Conservation (phyloP, 306 rosid genomes). For the Vigna nakashimae region DNA sequence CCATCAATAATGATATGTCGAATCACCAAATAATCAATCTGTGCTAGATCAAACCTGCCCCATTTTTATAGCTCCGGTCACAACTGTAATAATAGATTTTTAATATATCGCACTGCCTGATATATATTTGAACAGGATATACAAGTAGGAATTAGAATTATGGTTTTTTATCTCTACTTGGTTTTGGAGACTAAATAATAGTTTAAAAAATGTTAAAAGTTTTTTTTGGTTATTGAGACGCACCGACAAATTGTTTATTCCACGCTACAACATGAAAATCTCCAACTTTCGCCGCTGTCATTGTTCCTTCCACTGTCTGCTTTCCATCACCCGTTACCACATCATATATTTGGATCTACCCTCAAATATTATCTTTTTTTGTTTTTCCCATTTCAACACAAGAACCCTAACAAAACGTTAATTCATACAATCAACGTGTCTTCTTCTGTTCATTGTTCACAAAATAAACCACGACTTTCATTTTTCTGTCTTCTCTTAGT, state of each 20-base stretch:
- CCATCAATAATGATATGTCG: accelerated
- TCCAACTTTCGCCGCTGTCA: conserved; percentile 18
- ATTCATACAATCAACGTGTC: neutral
- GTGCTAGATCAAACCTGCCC: no score
- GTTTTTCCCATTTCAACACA: no score
- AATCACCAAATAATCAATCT: no score
- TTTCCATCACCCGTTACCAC: conserved; percentile 5
- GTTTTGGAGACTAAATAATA: no score
- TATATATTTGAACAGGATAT: no score
- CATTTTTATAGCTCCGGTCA: no score
- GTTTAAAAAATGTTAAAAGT: no score
- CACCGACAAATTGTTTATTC: conserved; percentile 33
- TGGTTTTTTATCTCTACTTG: no score
- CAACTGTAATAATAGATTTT: no score
- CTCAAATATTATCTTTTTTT: neutral
- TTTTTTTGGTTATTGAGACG: neutral
- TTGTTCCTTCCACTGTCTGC: conserved; percentile 19
- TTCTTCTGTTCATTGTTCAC: neutral
- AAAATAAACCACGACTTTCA: neutral
- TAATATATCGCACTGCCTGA: no score
- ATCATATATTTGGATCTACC: neutral
- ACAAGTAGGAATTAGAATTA: no score
- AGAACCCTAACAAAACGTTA: conserved; percentile 19
- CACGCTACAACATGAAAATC: neutral
- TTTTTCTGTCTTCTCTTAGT: neutral